Evolutionary conservation across 495 filamentous ascomycete genomes (phyloP), one percentile per base, ranked within the genome.

Genomic region (Glutinoglossum americanum): DNA sequence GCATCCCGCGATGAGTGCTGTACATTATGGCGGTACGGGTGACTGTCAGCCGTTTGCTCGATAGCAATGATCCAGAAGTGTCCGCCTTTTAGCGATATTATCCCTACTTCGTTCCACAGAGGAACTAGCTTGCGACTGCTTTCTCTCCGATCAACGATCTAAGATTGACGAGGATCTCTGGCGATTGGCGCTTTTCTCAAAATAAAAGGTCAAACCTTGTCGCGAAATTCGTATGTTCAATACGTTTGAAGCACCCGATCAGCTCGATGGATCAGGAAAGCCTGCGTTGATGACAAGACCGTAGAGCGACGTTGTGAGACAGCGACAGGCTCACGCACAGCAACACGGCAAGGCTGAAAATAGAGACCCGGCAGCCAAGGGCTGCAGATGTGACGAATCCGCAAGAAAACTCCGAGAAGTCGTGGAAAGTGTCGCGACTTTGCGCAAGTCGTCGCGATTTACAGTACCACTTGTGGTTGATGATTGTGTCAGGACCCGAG

Each of bases 1-100:
- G 51, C 76, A 94, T 81, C 63, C 83, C 84, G 67, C 88, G 86
- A 74, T 89, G 87, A 60, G 83, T 74, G 72, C 83, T 87, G 68
- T 97, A 95, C 89, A 98, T 95, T 59, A 75, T 69, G 23, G 19
- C 19, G 17, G 41, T 45, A 23, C 41, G 41, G 41, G 17, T 45
- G n/a, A 45, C n/a, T 45, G 3, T 45, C 17, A n/a, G n/a, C 5
- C 41, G 41, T 21, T 45, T 45, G 41, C 3, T 21, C 1, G 41
- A 45, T 45, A n/a, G n/a, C 41, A 45, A 45, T 45, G 21, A 45
- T 45, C n/a, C 41, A 21, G 10, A 45, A 1, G 19, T 45, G 21
- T 45, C 41, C 41, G 13, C 41, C 41, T 45, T 45, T 45, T 45
- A 45, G 41, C 41, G 41, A 45, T 45, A 45, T 45, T 45, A 45